Conservation (phyloP, 176 grass and related monocot genomes). For the Triticum dicoccoides region DNA sequence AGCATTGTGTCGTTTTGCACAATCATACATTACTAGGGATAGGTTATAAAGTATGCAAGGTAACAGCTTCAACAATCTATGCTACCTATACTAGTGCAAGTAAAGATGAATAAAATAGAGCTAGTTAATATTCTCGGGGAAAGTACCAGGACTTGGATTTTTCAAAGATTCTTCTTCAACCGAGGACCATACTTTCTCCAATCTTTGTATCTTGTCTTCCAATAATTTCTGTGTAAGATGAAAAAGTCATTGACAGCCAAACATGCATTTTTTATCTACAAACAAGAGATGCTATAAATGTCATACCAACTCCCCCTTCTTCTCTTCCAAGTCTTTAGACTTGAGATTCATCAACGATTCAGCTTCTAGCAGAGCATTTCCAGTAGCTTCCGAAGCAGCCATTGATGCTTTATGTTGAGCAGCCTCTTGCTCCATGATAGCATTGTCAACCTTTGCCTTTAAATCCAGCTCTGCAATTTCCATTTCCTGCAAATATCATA, state of each 20-base stretch:
- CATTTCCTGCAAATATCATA: constrained; percentile 55
- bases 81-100: not conserved
- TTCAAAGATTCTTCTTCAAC: constrained; percentile 80
- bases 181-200: constrained; percentile 68
- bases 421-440: constrained; percentile 46
- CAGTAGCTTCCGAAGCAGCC: constrained; percentile 36
- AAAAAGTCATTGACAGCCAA: constrained; percentile 16
- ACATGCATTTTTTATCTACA: not conserved
- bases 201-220: constrained; percentile 58
- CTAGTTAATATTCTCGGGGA: not conserved
- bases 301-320: constrained; percentile 66
- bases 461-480: constrained; percentile 49
- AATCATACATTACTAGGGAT: too few relatives aligned
- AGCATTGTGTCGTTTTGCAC: not conserved
- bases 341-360: constrained; percentile 56
- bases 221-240: constrained; percentile 38
- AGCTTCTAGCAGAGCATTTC: constrained; percentile 47
- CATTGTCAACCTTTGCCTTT: constrained; percentile 60
- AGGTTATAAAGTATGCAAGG: constrained; percentile 14
- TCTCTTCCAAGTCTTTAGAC: constrained; percentile 71
- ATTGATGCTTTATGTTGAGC: constrained; percentile 45
- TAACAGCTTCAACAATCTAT: constrained; percentile 20
- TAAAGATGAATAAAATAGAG: not conserved
- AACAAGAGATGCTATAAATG: not conserved
- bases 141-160: constrained; percentile 78